Conservation (phyloP, 805 yeast genomes). For the Ogataea kodamae region DNA sequence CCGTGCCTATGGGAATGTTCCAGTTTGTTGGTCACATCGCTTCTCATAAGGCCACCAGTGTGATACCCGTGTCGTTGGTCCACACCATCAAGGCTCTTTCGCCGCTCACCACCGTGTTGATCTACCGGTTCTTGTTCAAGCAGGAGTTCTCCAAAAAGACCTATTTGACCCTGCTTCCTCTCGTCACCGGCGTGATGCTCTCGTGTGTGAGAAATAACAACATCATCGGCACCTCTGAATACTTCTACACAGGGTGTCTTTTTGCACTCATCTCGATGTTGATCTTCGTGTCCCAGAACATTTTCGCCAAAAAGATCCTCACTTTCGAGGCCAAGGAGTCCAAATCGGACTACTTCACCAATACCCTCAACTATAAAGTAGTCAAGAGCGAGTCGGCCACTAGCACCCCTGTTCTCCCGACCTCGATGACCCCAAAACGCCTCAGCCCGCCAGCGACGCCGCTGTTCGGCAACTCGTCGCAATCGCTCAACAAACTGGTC, state of each 20-base stretch:
- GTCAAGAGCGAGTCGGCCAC: conserved; percentile 33
- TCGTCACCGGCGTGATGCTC: conserved; percentile 81
- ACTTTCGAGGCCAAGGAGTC: conserved; percentile 41
- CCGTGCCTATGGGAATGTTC: conserved; percentile 92
- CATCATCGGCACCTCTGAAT: conserved; percentile 22
- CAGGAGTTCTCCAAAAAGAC: conserved; percentile 60
- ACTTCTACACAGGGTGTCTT: conserved; percentile 39
- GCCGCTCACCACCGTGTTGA: conserved; percentile 82
- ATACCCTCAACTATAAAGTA: conserved; percentile 27
- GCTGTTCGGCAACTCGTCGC: conserved; percentile 25
- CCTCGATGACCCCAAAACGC: conserved; percentile 28
- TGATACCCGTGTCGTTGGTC: conserved; percentile 91
- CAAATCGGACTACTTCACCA: conserved; percentile 27
- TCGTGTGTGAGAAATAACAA: conserved; percentile 52
- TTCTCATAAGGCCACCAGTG: conserved; percentile 85
- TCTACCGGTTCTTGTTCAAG: conserved; percentile 62
- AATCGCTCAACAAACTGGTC: conserved; percentile 23
- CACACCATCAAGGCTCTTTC: conserved; percentile 92
- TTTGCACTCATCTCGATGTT: conserved; percentile 56
- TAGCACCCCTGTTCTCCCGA: conserved; percentile 34
- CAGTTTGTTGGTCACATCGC: conserved; percentile 91
- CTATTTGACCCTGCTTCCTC: conserved; percentile 74
- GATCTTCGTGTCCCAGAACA: conserved; percentile 74
- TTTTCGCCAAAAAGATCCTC: conserved; percentile 71
- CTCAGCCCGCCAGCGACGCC: conserved; percentile 26